phyloP scores from a whole-genome alignment of 768 basidiomycete genomes.

The Auricularia heimuer region DNA sequence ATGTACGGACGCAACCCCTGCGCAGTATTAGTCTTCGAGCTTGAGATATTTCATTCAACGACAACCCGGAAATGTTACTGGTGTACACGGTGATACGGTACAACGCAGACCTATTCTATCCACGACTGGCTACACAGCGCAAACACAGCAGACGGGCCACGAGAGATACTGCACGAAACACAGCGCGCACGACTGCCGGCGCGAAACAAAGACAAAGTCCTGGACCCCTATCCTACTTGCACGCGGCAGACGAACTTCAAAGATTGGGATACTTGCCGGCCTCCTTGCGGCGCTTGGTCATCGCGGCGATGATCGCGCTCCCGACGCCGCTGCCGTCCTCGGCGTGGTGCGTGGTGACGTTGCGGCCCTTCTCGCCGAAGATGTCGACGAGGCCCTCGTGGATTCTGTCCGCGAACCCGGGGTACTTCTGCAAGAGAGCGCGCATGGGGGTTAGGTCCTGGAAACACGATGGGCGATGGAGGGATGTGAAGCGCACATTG shows the following conservation, averaged over 20 bases:
- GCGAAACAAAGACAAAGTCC: too few species aligned
- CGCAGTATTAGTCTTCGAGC: too few species aligned
- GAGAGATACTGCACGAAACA: too few species aligned
- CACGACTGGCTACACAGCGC: too few species aligned
- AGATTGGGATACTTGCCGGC: conserved; percentile 46
- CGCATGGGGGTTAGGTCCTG: not conserved
- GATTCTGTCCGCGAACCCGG: conserved; percentile 85
- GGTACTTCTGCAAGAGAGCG: conserved; percentile 72
- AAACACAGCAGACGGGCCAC: too few species aligned
- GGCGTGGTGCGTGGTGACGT: conserved; percentile 72
- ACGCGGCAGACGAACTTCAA: conserved; percentile 14
- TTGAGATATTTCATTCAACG: too few species aligned
- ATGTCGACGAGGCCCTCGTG: conserved; percentile 90
- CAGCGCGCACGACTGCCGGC: too few species aligned
- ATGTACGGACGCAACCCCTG: too few species aligned
- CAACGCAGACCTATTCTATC: too few species aligned
- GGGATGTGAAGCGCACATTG: conserved; percentile 48
- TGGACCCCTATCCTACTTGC: too few species aligned
- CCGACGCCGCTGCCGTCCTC: conserved; percentile 93
- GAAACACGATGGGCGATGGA: not conserved
- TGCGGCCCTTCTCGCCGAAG: conserved; percentile 89
- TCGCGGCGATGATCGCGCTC: conserved; percentile 93
- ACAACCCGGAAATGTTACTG: too few species aligned
- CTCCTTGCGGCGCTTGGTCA: conserved; percentile 78
- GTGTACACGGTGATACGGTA: too few species aligned